A percentile compares a stretch with the other conserved stretches of the same genome.
Evolutionary conservation across 164 flowering plant genomes (phyloP).

Genomic region (Malania oleifera): DNA sequence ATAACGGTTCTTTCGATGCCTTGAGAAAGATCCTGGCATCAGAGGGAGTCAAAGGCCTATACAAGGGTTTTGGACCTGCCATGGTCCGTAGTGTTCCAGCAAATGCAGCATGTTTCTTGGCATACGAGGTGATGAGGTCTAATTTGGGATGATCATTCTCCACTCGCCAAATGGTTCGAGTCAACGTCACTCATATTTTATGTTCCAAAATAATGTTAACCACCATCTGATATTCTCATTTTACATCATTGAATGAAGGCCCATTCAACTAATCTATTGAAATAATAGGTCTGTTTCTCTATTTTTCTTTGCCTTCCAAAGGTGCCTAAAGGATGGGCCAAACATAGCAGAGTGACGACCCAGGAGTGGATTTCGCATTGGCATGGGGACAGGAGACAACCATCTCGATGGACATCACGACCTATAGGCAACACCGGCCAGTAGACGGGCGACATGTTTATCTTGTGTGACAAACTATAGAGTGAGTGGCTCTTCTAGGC

Average conservation of each 20-base stretch:
- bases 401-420: constrained; percentile 13
- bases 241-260: too few species aligned
- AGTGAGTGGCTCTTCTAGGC: too few species aligned
- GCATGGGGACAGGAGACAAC: constrained; percentile 11
- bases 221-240: too few species aligned
- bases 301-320: constrained; percentile 4
- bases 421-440: constrained; percentile 1
- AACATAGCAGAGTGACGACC: constrained; percentile 11
- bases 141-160: constrained; percentile 73
- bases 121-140: constrained; percentile 82
- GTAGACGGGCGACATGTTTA: too few species aligned
- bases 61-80: constrained; percentile 96
- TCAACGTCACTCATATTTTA: too few species aligned
- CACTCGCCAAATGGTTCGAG: too few species aligned
- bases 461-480: too few species aligned
- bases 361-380: constrained; percentile 11
- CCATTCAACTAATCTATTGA: too few species aligned
- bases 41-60: constrained; percentile 85
- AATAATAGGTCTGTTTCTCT: too few species aligned
- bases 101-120: constrained; percentile 97
- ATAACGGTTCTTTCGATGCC: constrained; percentile 74
- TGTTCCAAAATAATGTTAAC: too few species aligned
- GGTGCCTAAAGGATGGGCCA: constrained; percentile 14
- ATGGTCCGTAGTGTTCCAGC: constrained; percentile 96
- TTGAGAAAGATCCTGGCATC: constrained; percentile 59